These are phyloP conservation scores for Mycosphaerella sp. DNA, from an alignment of 2,329 filamentous ascomycete genomes.

Conservation along the genomic window DNA sequence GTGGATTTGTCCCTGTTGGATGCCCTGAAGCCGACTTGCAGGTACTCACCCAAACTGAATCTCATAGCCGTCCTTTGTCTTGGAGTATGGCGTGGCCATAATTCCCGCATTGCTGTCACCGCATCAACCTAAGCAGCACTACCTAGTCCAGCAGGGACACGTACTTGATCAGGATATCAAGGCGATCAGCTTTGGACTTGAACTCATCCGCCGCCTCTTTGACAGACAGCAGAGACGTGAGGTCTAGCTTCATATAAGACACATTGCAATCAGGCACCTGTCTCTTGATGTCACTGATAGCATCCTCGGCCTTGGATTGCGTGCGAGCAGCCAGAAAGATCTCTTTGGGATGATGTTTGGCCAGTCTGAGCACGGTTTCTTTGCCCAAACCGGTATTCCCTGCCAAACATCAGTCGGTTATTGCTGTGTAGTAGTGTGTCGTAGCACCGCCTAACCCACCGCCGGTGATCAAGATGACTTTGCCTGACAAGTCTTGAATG, in stretches of 20 bases:
- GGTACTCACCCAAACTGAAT: slow-evolving; percentile 40
- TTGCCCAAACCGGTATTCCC: slow-evolving; percentile 45
- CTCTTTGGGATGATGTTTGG: slow-evolving; percentile 39
- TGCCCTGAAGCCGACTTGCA: not conserved
- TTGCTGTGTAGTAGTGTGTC: not conserved
- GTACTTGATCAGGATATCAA: slow-evolving; percentile 30
- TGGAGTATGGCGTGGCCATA: slow-evolving; percentile 33
- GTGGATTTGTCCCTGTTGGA: not conserved
- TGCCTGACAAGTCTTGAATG: slow-evolving; percentile 30
- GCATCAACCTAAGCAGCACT: slow-evolving; percentile 26
- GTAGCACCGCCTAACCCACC: slow-evolving; percentile 6
- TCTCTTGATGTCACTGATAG: slow-evolving; percentile 38
- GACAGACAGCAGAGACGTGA: slow-evolving; percentile 48
- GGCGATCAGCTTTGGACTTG: slow-evolving; percentile 32
- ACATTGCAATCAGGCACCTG: slow-evolving; percentile 36
- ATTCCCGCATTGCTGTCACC: slow-evolving; percentile 34
- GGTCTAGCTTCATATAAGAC: slow-evolving; percentile 44
- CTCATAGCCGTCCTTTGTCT: slow-evolving; percentile 46
- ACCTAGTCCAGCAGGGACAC: slow-evolving; percentile 10
- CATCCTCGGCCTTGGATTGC: slow-evolving; percentile 37
- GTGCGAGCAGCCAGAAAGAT: slow-evolving; percentile 46
- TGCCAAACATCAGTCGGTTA: not conserved
- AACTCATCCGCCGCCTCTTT: slow-evolving; percentile 40
- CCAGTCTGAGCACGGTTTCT: slow-evolving; percentile 42
- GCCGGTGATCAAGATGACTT: slow-evolving; percentile 30